These are phyloP conservation scores for Meira nashicola DNA, from an alignment of 1,284 basidiomycete species.

Conservation along the genomic window DNA sequence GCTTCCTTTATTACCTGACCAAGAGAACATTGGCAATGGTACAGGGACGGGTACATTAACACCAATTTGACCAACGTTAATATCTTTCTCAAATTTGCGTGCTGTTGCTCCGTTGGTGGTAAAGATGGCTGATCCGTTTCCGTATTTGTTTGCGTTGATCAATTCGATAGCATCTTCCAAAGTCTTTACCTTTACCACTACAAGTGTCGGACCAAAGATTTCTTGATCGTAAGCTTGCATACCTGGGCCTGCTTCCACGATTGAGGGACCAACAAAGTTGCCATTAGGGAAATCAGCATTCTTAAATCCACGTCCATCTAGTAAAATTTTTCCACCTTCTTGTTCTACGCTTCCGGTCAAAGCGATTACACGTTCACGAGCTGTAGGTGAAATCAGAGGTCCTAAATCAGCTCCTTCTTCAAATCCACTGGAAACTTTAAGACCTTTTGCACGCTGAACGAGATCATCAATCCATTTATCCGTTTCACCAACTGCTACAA, in stretches of 20 bases:
- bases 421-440: conserved; percentile 86
- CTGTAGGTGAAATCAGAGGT: conserved; percentile 83
- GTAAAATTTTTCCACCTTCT: conserved; percentile 79
- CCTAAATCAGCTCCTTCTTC: conserved; percentile 84
- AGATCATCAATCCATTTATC: conserved; percentile 81
- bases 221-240: conserved; percentile 81
- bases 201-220: conserved; percentile 89
- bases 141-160: conserved; percentile 47
- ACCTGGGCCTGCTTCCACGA: conserved; percentile 73
- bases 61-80: conserved; percentile 76
- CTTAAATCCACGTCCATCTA: conserved; percentile 73
- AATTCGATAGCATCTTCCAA: conserved; percentile 76
- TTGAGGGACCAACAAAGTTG: conserved; percentile 91
- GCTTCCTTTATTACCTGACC: conserved; percentile 71
- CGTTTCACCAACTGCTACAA: conserved; percentile 76
- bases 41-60: conserved; percentile 83
- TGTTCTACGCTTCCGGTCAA: conserved; percentile 73
- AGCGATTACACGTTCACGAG: conserved; percentile 71
- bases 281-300: conserved; percentile 78
- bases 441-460: conserved; percentile 71
- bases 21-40: conserved; percentile 81
- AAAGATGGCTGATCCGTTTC: conserved; percentile 94
- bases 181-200: conserved; percentile 73
- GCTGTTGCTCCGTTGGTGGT: conserved; percentile 95
- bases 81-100: conserved; percentile 80